Evolutionary conservation across 768 basidiomycete species (phyloP).

Genomic region (Russula lepida): DNA sequence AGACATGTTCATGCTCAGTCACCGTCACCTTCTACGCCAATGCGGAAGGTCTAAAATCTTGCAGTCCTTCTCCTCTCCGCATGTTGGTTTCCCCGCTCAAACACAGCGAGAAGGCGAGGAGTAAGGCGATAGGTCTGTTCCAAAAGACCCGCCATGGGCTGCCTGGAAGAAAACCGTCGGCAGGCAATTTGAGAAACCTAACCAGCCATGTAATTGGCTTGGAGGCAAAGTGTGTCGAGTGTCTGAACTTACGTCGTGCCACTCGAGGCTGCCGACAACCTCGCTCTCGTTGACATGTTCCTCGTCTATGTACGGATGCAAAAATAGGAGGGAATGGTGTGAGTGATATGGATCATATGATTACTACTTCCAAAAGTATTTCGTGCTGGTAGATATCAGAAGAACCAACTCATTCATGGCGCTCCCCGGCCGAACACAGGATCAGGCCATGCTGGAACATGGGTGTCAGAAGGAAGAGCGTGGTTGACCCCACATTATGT

Average conservation of each 20-base stretch:
- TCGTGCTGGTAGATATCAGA: no score
- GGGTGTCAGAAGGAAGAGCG: no score
- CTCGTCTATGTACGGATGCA: background rate
- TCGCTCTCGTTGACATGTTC: conserved; percentile 44
- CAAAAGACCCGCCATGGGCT: background rate
- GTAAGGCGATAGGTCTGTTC: conserved; percentile 16
- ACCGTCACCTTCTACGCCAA: conserved; percentile 2
- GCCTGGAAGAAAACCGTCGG: conserved; percentile 14
- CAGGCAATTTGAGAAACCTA: conserved; percentile 14
- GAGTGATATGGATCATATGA: conserved; percentile 7
- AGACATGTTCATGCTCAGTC: conserved; percentile 2
- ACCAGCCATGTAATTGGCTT: conserved; percentile 51
- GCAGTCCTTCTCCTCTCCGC: background rate
- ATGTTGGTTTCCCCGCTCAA: background rate
- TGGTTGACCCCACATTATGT: no score
- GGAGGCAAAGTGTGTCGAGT: conserved; percentile 33
- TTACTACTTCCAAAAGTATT: background rate
- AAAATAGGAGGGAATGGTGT: no score
- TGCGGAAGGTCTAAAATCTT: background rate
- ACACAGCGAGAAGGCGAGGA: background rate
- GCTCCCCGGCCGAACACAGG: no score
- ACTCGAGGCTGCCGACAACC: conserved; percentile 88
- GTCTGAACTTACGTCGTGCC: conserved; percentile 73
- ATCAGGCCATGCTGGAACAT: no score
- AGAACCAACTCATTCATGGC: no score